phyloP scores from a whole-genome alignment of 1,139 yeast species.

The Suhomyces kunorum region DNA sequence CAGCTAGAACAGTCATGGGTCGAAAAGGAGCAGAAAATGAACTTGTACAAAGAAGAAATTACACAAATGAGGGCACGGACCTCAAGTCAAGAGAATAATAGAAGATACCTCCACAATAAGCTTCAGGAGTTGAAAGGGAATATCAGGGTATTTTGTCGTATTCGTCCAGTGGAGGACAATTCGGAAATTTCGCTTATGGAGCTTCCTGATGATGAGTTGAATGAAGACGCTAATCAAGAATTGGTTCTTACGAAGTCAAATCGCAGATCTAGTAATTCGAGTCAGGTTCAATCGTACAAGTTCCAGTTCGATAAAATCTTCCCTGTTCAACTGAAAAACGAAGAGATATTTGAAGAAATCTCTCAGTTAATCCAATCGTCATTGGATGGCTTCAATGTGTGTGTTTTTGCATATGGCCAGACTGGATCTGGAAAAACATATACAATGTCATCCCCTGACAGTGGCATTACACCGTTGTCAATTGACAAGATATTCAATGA shows the following conservation, averaged over 20 bases:
- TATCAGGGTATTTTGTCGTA: conserved; percentile 85
- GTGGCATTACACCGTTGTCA: conserved; percentile 85
- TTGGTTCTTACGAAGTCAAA: conserved; percentile 32
- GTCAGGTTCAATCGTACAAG: conserved; percentile 25
- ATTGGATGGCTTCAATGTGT: conserved; percentile 86
- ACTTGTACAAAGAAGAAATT: conserved; percentile 14
- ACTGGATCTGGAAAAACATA: conserved; percentile 96
- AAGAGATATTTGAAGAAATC: conserved; percentile 75
- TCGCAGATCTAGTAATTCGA: conserved; percentile 14
- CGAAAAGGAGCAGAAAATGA: conserved; percentile 9
- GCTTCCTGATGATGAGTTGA: conserved; percentile 51
- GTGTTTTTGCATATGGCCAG: conserved; percentile 96
- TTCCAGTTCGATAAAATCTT: conserved; percentile 85
- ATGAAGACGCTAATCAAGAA: conserved; percentile 53
- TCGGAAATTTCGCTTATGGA: conserved; percentile 38
- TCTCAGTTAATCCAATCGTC: conserved; percentile 88
- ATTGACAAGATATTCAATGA: conserved; percentile 70
- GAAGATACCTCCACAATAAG: conserved; percentile 72
- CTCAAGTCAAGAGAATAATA: conserved; percentile 27
- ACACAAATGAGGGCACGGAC: conserved; percentile 27
- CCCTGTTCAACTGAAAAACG: conserved; percentile 52
- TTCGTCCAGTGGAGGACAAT: conserved; percentile 56
- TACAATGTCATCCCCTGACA: conserved; percentile 75
- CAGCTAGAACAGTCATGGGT: conserved; percentile 7
- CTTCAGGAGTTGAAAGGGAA: conserved; percentile 90